Evolutionary conservation across 2,329 filamentous ascomycete genomes (phyloP).

Genomic region (Venturiaceae sp.): DNA sequence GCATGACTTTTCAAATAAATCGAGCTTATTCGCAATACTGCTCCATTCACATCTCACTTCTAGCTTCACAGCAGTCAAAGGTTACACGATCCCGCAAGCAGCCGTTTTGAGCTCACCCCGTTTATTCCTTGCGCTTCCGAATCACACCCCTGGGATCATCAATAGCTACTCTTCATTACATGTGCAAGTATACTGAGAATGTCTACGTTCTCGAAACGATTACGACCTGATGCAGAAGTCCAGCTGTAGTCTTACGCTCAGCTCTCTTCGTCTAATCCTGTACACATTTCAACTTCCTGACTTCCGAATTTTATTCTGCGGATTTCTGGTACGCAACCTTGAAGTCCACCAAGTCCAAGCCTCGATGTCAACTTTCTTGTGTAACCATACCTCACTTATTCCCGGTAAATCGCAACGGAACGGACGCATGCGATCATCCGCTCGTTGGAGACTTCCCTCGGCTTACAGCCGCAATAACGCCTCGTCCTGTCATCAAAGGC

Average conservation of each 20-base stretch:
- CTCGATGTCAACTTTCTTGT: background rate
- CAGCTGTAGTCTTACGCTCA: background rate
- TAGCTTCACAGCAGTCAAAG: background rate
- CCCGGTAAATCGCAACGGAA: background rate
- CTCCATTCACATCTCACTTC: background rate
- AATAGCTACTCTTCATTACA: background rate
- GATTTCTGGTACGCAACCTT: no score
- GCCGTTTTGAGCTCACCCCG: background rate
- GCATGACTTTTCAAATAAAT: background rate
- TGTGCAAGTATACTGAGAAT: conserved; percentile 2
- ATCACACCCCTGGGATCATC: background rate
- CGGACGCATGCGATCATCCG: background rate
- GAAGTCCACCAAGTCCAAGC: background rate
- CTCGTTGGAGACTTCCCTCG: background rate
- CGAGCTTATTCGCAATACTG: background rate
- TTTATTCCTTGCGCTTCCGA: background rate
- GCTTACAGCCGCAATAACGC: background rate
- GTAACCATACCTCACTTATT: background rate
- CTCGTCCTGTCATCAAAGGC: background rate
- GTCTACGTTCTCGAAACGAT: background rate
- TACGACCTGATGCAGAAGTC: background rate
- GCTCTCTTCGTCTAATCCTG: background rate
- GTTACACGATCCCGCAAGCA: background rate
- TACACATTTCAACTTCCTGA: background rate
- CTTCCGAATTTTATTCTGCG: background rate